These are phyloP conservation scores for Alopecurus myosuroides DNA, from an alignment of 176 grass and related monocot species.

Conservation along the genomic window DNA sequence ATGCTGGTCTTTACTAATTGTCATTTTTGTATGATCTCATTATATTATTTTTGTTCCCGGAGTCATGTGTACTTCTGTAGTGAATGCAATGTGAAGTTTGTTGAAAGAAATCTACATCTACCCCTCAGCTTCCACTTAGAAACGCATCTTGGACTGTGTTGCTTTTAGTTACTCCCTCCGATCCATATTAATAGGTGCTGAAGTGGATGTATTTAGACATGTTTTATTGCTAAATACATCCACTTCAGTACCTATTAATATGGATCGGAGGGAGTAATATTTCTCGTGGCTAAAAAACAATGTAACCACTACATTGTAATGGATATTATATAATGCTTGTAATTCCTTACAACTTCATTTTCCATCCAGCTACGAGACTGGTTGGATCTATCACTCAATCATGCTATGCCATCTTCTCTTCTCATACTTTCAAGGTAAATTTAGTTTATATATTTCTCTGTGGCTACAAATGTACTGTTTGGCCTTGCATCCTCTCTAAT, in stretches of 20 bases:
- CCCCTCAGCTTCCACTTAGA: slow-evolving; percentile 13
- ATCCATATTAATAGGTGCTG: no score
- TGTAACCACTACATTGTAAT: background rate
- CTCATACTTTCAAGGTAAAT: slow-evolving; percentile 95
- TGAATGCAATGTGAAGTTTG: slow-evolving; percentile 4
- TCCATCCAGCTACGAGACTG: slow-evolving; percentile 77
- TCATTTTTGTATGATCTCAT: background rate
- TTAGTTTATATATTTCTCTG: background rate
- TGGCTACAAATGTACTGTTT: slow-evolving; percentile 15
- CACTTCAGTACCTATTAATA: no score
- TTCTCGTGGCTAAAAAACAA: background rate
- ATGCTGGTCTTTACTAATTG: background rate
- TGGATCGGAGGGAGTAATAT: no score
- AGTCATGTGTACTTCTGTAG: slow-evolving; percentile 9
- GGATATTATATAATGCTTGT: background rate
- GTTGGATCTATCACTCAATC: slow-evolving; percentile 96
- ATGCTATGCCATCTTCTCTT: slow-evolving; percentile 91
- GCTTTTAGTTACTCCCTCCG: no score
- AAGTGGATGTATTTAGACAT: no score
- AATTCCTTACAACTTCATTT: slow-evolving; percentile 16
- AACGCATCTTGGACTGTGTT: background rate
- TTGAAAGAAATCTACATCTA: slow-evolving; percentile 6
- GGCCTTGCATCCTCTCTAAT: background rate
- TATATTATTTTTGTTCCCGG: background rate
- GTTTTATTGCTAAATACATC: no score